phyloP scores from a whole-genome alignment of 306 rosid species.

The Heteromeles arbutifolia region DNA sequence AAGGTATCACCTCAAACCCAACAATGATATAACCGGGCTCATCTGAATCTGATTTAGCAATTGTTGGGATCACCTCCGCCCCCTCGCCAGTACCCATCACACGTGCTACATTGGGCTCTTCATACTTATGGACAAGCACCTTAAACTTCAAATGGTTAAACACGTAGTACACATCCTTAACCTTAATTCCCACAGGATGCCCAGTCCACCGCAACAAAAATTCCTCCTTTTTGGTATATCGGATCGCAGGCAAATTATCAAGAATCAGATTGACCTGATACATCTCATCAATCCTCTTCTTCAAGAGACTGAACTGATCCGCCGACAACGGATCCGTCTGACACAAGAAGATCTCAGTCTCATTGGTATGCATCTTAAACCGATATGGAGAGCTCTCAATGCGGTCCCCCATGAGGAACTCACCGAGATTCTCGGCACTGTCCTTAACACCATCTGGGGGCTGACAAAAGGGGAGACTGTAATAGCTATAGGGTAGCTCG shows the following conservation, averaged over 20 bases:
- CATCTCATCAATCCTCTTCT: slow-evolving; percentile 89
- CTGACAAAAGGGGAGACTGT: slow-evolving; percentile 76
- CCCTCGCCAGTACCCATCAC: slow-evolving; percentile 97
- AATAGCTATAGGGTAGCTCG: slow-evolving; percentile 87
- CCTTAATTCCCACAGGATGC: slow-evolving; percentile 82
- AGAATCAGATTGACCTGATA: slow-evolving; percentile 80
- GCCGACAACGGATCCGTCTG: slow-evolving; percentile 41
- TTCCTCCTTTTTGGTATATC: slow-evolving; percentile 76
- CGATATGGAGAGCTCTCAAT: slow-evolving; percentile 84
- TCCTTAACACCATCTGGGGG: slow-evolving; percentile 80
- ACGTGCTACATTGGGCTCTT: slow-evolving; percentile 76
- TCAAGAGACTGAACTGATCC: slow-evolving; percentile 66
- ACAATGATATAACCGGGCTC: slow-evolving; percentile 89
- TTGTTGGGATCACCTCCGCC: slow-evolving; percentile 58
- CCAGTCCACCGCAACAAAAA: slow-evolving; percentile 80
- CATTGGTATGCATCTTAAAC: slow-evolving; percentile 64
- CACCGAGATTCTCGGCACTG: slow-evolving; percentile 97
- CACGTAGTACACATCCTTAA: slow-evolving; percentile 69
- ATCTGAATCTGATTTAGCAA: slow-evolving; percentile 39
- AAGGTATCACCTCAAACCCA: slow-evolving; percentile 93
- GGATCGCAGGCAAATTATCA: slow-evolving; percentile 74
- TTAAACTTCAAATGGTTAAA: slow-evolving; percentile 86
- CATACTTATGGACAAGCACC: slow-evolving; percentile 85
- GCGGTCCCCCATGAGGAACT: slow-evolving; percentile 95
- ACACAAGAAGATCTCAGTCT: slow-evolving; percentile 70